Evolutionary conservation across 345 rosid species (phyloP).

Genomic region (Syzygium aqueum): DNA sequence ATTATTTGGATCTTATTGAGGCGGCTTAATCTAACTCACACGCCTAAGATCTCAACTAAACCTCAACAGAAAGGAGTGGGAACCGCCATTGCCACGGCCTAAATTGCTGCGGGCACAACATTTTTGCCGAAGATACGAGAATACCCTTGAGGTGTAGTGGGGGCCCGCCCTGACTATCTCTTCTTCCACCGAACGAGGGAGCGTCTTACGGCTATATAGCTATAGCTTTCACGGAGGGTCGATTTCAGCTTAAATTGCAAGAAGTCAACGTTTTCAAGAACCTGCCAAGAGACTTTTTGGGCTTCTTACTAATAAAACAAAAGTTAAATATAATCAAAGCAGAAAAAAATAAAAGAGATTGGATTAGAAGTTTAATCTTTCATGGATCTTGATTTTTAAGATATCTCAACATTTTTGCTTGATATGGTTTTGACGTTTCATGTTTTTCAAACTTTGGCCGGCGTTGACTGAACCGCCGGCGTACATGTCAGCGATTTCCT

Average conservation of each 20-base stretch:
- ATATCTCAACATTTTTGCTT: background rate
- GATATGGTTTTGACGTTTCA: fast-evolving
- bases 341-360: too few species aligned
- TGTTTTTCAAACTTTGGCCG: background rate
- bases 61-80: background rate
- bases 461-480: too few species aligned
- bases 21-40: background rate
- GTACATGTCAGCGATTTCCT: too few species aligned
- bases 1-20: background rate
- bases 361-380: too few species aligned
- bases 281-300: background rate
- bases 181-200: background rate
- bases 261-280: background rate
- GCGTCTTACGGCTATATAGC: background rate
- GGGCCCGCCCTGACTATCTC: background rate
- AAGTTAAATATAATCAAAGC: background rate
- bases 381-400: background rate
- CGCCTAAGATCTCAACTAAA: background rate
- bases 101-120: background rate
- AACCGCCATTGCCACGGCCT: background rate
- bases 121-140: background rate
- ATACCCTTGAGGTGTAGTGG: background rate
- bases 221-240: background rate
- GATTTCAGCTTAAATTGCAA: background rate
- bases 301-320: background rate